Evolutionary conservation across 768 basidiomycete genomes (phyloP), one percentile per base, ranked within the genome.

Genomic region (Lyophyllum shimeji): DNA sequence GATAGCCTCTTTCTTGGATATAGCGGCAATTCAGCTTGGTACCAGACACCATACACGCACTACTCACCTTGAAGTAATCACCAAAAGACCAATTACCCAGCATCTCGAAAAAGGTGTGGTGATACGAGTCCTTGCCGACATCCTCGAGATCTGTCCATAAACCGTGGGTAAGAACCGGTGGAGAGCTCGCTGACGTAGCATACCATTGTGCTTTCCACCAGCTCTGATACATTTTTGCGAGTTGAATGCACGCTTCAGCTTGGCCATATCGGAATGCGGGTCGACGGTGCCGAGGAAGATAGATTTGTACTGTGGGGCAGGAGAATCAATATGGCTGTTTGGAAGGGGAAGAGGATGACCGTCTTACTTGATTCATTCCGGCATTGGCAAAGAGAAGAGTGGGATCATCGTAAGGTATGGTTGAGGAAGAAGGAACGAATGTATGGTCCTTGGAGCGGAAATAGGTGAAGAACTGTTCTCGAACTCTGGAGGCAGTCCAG

Each of bases 81-180:
- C 97, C 97, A 63, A 98, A 99, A 3, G 95, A 98, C 97, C 97
- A 99, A 71, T 99, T 99, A 37, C 97, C 97, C 60, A 99, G 75
- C 97, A 99, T 99, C 75, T 99, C 97, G 67, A 99, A 99, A 76
- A 96, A 95, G 1, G 93, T 97, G 67, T 96, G 91, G 66, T 98
- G 96, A 71, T 98, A 98, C 1, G 94, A 95, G 69, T 98, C 97
- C 73, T 95, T 96, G 37, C 97, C 97, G 55, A 99, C 97, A 73
- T 99, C 97, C 69, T 99, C 97, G 55, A 99, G 81, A 73, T 99
- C 97, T 98, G 29, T 31, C 15, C 42, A 7, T 31, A 31, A 25
- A 50, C 49, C 33, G 7, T 20, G 42, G 25, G 27, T 8, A 17
- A 25, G 49, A 33, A 52, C 48, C 50, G 58, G 49, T 34, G 31